Evolutionary conservation across 2,329 filamentous ascomycete genomes (phyloP), one percentile per base, ranked within the genome.

Genomic region (Didymella keratinophila): DNA sequence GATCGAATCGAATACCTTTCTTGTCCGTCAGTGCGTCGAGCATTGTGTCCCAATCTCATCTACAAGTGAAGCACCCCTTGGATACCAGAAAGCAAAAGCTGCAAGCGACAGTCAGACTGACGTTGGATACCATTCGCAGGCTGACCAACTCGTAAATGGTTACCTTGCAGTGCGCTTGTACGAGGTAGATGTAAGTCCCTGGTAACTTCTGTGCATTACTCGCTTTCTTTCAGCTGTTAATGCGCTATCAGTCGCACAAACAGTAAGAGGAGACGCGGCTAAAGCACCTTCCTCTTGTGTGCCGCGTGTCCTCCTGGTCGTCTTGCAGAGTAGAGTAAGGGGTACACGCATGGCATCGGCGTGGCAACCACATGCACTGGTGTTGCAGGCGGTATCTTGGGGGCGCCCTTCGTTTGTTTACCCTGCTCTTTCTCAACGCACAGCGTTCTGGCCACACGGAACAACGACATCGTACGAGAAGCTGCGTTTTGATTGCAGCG

Each of bases 331-430:
- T 18, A 42, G 53, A 46, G 41, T 18, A 56, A 46, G 47, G 53
- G 47, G 27, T 23, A 39, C 27, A 30, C 12, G 36, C 27, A n/a
- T 48, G 48, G 36, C 42, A 43, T 52, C 48, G 30, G 48, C 48
- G 43, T 57, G 54, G 48, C 48, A 57, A 52, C 47, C 54, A 52
- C 54, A 57, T 52, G 47, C 41, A 47, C 46, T 57, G 42, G 54
- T 52, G 54, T 48, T 52, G 47, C 48, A 23, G 21, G 50, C 16
- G 37, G 16, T 32, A 30, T 50, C 30, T 18, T 46, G 41, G 42
- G 41, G 25, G 36, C 46, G n/a, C 30, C 46, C 41, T 41, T 32
- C 46, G 34, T 27, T 34, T 30, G 25, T 39, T n/a, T 34, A 51
- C 42, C 21, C 34, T 52, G 54, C 47, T 57, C 42, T 57, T 51